These are phyloP conservation scores for Massospora cicadina DNA, from an alignment of 371 early-diverging fungal species.

Conservation along the genomic window DNA sequence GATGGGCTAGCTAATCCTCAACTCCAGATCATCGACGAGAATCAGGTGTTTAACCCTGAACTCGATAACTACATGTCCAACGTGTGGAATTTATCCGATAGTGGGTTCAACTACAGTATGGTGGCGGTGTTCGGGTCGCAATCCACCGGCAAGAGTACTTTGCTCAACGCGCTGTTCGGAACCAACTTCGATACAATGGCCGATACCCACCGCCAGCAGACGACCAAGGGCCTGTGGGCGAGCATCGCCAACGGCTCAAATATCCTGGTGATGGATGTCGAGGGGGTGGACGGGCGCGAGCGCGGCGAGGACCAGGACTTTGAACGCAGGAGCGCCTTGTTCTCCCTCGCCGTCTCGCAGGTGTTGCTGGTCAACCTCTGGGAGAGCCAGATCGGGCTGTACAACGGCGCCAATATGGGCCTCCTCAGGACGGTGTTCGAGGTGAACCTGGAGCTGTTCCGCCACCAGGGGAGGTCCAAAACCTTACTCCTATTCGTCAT, in stretches of 20 bases:
- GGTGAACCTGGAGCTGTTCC: conserved; percentile 91
- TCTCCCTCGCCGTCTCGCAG: conserved; percentile 87
- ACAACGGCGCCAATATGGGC: conserved; percentile 97
- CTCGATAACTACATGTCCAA: conserved; percentile 49
- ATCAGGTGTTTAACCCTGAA: conserved; percentile 25
- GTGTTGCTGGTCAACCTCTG: conserved; percentile 94
- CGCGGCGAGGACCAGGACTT: conserved; percentile 97
- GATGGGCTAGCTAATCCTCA: neutral
- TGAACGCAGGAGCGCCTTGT: conserved; percentile 92
- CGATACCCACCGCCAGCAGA: conserved; percentile 64
- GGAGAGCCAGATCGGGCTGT: conserved; percentile 94
- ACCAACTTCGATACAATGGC: conserved; percentile 88
- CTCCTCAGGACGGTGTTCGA: conserved; percentile 94
- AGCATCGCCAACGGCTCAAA: conserved; percentile 64
- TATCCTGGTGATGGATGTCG: conserved; percentile 90
- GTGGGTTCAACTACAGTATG: conserved; percentile 87
- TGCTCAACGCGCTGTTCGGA: conserved; percentile 83
- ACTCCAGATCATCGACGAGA: neutral
- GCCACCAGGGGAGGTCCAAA: conserved; percentile 50
- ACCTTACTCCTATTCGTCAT: conserved; percentile 89
- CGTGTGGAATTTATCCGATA: conserved; percentile 64
- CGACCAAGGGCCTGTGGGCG: conserved; percentile 94
- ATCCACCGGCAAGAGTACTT: conserved; percentile 93
- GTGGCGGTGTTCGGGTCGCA: conserved; percentile 97
- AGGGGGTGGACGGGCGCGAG: conserved; percentile 96